Evolutionary conservation across 257 asterid genomes (phyloP).

Genomic region (Agastache rugosa): DNA sequence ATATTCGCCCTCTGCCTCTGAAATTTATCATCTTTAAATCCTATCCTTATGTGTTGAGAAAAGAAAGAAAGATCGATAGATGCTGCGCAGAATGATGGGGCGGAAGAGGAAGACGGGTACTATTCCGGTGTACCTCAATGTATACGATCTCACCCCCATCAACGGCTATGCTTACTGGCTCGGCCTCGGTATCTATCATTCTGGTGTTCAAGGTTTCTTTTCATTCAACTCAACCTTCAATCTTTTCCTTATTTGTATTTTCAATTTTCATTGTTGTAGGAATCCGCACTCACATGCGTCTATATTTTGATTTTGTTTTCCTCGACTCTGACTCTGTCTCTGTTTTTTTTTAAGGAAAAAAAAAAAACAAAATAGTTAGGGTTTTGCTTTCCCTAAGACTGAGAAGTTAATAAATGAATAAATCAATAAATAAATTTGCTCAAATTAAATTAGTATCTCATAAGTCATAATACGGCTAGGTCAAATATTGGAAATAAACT

Average conservation of each 20-base stretch:
- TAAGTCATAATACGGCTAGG: no score
- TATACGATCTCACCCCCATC: conserved; percentile 71
- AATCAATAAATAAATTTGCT: no score
- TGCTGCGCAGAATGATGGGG: conserved; percentile 57
- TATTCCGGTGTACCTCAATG: conserved; percentile 67
- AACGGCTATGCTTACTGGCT: conserved; percentile 79
- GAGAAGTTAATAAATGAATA: no score
- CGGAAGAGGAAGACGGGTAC: conserved; percentile 60
- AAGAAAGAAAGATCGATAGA: conserved; percentile 11
- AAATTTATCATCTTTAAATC: background rate
- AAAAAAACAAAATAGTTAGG: no score
- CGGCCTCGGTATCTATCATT: conserved; percentile 76
- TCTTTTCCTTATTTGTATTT: background rate
- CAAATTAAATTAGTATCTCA: no score
- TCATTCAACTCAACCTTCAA: background rate
- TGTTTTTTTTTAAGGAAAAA: no score
- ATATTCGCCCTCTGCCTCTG: background rate
- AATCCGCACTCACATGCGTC: no score
- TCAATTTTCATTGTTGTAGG: no score
- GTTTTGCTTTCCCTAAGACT: no score
- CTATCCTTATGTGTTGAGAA: background rate
- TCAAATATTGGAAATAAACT: no score
- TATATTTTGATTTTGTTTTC: no score
- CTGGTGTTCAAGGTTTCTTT: conserved; percentile 65
- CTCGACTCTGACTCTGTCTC: no score